phyloP scores from a whole-genome alignment of 768 basidiomycete species.

The Ramaria sp. region DNA sequence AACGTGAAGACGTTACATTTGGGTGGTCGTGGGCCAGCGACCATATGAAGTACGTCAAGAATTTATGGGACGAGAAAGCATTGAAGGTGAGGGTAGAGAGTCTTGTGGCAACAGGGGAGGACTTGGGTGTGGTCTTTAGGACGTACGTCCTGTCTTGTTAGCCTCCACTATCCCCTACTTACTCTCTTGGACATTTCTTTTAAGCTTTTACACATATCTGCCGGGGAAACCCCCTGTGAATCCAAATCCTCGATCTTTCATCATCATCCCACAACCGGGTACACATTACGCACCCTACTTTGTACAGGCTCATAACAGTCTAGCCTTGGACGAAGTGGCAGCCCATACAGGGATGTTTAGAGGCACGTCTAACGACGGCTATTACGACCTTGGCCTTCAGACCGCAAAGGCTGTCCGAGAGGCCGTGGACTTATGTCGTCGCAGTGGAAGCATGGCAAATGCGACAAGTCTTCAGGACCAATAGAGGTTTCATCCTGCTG shows the following conservation, averaged over 20 bases:
- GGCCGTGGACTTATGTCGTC: conserved; percentile 30
- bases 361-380: conserved; percentile 75
- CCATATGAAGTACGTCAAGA: conserved; percentile 84
- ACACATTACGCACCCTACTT: conserved; percentile 45
- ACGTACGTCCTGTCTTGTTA: conserved; percentile 37
- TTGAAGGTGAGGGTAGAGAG: conserved; percentile 52
- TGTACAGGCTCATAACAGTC: conserved; percentile 49
- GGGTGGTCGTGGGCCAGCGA: conserved; percentile 72
- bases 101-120: conserved; percentile 48
- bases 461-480: neutral
- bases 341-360: conserved; percentile 89
- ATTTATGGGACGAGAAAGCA: conserved; percentile 67
- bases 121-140: conserved; percentile 58
- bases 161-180: neutral
- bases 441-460: conserved; percentile 2
- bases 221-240: conserved; percentile 57
- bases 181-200: conserved; percentile 1
- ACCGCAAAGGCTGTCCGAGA: conserved; percentile 53
- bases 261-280: conserved; percentile 51
- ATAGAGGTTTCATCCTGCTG: too few species aligned
- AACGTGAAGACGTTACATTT: conserved; percentile 59
- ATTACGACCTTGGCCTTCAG: conserved; percentile 72
- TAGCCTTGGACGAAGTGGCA: conserved; percentile 66
- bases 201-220: conserved; percentile 71
- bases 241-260: conserved; percentile 58